These are phyloP conservation scores for Brassica incana DNA, from an alignment of 345 rosid species.

Conservation along the genomic window DNA sequence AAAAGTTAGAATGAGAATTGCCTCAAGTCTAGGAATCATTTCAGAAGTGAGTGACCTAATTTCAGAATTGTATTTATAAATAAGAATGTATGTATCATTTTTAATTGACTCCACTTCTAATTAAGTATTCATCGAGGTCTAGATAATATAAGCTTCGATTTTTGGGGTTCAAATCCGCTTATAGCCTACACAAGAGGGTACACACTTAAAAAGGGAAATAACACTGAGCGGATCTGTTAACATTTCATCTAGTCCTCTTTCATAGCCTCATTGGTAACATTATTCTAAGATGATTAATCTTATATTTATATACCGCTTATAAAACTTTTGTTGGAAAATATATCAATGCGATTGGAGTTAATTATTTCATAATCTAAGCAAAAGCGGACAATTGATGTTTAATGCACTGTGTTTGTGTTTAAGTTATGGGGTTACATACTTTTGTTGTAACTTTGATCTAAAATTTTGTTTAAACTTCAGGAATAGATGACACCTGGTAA, in stretches of 20 bases:
- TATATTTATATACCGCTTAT: not conserved
- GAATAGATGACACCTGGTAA: slow-evolving; percentile 18
- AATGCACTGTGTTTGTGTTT: not conserved
- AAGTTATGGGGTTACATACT: not conserved
- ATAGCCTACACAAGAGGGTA: slow-evolving; percentile 1
- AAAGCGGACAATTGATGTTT: not conserved
- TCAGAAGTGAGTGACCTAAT: not conserved
- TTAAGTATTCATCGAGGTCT: not conserved
- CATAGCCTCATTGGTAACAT: not conserved
- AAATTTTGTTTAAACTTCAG: not conserved
- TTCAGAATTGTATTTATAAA: not conserved
- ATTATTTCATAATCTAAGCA: not conserved
- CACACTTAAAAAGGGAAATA: not conserved
- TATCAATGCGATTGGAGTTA: not conserved
- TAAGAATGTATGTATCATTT: not conserved
- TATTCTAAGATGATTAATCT: not conserved
- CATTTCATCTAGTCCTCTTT: not conserved
- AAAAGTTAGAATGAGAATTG: not conserved
- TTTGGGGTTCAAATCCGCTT: not conserved
- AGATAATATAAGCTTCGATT: not conserved
- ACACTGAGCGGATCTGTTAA: not conserved
- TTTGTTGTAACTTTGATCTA: not conserved
- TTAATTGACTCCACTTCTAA: not conserved
- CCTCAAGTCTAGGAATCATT: not conserved
- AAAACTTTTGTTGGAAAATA: not conserved